Percentiles rank a stretch among this genome's conserved stretches.
Conservation (phyloP, 306 rosid species). For the Quercus rubra region DNA sequence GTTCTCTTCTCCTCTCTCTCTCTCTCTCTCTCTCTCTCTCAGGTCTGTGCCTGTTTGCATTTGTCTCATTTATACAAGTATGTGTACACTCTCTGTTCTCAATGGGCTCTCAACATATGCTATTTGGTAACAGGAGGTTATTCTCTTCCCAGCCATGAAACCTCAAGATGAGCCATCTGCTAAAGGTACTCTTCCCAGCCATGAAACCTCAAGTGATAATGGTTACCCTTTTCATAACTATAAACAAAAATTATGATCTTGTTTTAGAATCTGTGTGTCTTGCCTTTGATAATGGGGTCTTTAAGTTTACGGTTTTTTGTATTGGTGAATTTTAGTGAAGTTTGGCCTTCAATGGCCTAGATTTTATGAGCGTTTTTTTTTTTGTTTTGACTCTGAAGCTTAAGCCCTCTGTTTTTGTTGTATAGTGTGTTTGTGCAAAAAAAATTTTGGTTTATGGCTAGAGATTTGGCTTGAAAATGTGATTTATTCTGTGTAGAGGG, state of each 20-base stretch:
- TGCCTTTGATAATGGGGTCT: no score
- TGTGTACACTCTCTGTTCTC: background rate
- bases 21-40: background rate
- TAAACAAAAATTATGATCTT: no score
- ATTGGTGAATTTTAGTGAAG: no score
- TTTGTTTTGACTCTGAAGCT: no score
- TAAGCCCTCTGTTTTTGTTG: no score
- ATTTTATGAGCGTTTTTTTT: no score
- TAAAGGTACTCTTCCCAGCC: constrained; percentile 22
- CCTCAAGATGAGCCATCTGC: constrained; percentile 66
- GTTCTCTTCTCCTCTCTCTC: constrained; percentile 20
- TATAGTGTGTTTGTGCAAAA: no score
- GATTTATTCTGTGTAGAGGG: constrained; percentile 46
- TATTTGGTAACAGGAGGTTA: constrained; percentile 69
- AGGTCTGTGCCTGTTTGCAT: background rate
- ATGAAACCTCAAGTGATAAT: no score
- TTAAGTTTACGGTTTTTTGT: no score
- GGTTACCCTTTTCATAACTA: no score
- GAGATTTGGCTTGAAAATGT: background rate
- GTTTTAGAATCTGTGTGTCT: no score
- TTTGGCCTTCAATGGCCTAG: no score
- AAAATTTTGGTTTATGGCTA: background rate
- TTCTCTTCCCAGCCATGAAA: constrained; percentile 93
- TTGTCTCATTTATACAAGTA: background rate
- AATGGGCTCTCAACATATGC: background rate